phyloP scores from a whole-genome alignment of 345 rosid species.

The Salix arbutifolia region DNA sequence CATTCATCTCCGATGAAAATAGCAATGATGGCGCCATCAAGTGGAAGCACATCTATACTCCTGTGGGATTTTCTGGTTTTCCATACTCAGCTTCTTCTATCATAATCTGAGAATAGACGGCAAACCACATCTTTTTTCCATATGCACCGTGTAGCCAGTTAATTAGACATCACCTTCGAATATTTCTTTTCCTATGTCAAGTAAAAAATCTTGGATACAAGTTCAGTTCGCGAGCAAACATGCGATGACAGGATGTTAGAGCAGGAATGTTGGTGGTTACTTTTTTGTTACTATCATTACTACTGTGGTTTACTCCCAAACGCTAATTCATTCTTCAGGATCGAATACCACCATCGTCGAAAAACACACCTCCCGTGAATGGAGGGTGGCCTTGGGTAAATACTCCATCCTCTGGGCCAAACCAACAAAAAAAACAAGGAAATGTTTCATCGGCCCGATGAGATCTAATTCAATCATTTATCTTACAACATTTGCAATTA shows the following conservation, averaged over 20 bases:
- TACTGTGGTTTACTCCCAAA: background rate
- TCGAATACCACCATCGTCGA: background rate
- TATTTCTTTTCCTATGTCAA: too few relatives aligned
- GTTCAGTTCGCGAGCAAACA: background rate
- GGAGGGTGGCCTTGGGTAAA: background rate
- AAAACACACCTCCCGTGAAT: too few relatives aligned
- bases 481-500: background rate
- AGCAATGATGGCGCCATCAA: constrained; percentile 10
- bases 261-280: background rate
- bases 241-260: background rate
- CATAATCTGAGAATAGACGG: constrained; percentile 4
- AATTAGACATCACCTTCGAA: too few relatives aligned
- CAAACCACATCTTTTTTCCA: too few relatives aligned
- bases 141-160: too few relatives aligned
- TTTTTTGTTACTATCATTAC: background rate
- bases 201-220: too few relatives aligned
- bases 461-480: background rate
- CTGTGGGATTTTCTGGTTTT: constrained; percentile 27
- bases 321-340: background rate
- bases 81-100: constrained; percentile 28
- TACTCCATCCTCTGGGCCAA: background rate
- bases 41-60: constrained; percentile 31
- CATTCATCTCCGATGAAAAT: constrained; percentile 27
- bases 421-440: background rate
- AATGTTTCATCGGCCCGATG: background rate